phyloP scores from a whole-genome alignment of 805 yeast genomes.

The Candida parachauliodes region DNA sequence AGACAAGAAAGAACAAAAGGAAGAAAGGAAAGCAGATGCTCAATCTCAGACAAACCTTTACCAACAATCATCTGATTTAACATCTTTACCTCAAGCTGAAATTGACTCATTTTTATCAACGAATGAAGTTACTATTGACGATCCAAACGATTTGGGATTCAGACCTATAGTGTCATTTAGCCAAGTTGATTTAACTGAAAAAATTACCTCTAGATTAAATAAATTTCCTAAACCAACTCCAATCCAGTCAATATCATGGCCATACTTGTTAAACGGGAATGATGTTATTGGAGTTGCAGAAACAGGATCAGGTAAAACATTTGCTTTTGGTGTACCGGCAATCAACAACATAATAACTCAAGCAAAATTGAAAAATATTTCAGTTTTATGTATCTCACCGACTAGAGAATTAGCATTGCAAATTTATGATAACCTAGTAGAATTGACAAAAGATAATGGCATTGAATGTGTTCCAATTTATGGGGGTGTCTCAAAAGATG shows the following conservation, averaged over 20 bases:
- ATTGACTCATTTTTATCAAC: conserved; percentile 59
- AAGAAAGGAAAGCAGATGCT: conserved; percentile 25
- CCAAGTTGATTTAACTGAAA: conserved; percentile 50
- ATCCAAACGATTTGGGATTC: conserved; percentile 48
- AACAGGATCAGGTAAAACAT: conserved; percentile 97
- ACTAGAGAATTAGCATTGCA: conserved; percentile 97
- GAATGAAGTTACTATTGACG: conserved; percentile 80
- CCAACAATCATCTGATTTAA: conserved; percentile 36
- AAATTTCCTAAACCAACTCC: conserved; percentile 92
- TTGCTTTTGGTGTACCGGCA: conserved; percentile 98
- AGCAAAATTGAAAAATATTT: conserved; percentile 48
- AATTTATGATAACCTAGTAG: conserved; percentile 76
- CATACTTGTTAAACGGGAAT: conserved; percentile 68
- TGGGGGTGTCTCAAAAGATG: conserved; percentile 97
- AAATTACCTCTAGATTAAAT: conserved; percentile 57
- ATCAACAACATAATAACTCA: conserved; percentile 58
- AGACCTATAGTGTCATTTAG: conserved; percentile 71
- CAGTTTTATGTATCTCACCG: conserved; percentile 87
- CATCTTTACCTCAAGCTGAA: conserved; percentile 48
- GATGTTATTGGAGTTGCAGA: conserved; percentile 98
- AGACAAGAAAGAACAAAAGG: conserved; percentile 22
- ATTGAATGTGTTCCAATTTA: conserved; percentile 80
- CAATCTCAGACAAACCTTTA: conserved; percentile 24
- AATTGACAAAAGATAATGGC: conserved; percentile 57
- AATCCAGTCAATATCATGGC: conserved; percentile 94